Evolutionary conservation across 208 protist species (phyloP).

Genomic region (Acanthamoeba sp.): DNA sequence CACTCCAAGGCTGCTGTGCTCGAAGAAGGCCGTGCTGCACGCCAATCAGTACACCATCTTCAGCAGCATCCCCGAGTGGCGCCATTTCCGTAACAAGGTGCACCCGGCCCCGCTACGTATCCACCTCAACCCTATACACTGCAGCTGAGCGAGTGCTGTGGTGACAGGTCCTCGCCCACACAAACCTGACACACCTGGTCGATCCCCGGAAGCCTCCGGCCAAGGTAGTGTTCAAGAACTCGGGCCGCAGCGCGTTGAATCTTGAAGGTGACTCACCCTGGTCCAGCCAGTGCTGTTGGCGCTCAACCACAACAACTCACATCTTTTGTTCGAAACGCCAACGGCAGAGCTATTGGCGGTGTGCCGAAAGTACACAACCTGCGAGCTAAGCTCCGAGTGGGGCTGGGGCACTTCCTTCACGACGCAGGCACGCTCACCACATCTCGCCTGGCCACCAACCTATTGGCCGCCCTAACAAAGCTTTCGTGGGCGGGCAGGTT

Average conservation of each 20-base stretch:
- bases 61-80: conserved; percentile 9
- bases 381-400: not conserved
- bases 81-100: not conserved
- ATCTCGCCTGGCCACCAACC: too few relatives aligned
- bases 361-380: conserved; percentile 33
- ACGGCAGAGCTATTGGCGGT: not conserved
- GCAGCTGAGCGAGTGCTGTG: too few relatives aligned
- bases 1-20: not conserved
- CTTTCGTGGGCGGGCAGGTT: not conserved
- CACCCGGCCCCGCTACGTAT: too few relatives aligned
- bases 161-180: not conserved
- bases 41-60: not conserved
- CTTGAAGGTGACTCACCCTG: not conserved
- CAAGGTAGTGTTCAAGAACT: not conserved
- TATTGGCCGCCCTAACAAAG: too few relatives aligned
- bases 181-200: not conserved
- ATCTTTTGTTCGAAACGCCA: not conserved
- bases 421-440: too few relatives aligned
- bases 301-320: too few relatives aligned
- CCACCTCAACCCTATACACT: too few relatives aligned
- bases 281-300: too few relatives aligned
- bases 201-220: not conserved
- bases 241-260: not conserved
- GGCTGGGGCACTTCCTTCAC: not conserved
- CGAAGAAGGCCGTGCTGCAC: not conserved